These are phyloP conservation scores for Asterella californica DNA, from an alignment of 225 moss, liverwort and hornwort genomes.

Conservation along the genomic window DNA sequence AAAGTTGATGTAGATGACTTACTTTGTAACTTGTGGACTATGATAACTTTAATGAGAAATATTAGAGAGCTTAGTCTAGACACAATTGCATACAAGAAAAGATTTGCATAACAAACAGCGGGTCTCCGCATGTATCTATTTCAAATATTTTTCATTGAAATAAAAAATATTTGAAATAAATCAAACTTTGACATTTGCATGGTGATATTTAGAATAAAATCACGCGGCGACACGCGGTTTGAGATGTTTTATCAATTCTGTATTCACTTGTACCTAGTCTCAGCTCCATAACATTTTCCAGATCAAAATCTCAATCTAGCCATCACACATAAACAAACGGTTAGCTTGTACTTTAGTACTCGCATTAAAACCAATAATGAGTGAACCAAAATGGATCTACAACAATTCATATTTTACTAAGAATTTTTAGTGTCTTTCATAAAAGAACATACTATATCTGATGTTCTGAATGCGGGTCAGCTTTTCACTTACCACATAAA, in stretches of 20 bases:
- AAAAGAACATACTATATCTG: no score
- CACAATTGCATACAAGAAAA: slow-evolving; percentile 23
- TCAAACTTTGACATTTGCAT: background rate
- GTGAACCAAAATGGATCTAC: no score
- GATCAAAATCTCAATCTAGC: background rate
- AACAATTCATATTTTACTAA: no score
- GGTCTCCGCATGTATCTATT: slow-evolving; percentile 32
- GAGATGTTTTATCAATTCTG: slow-evolving; percentile 22
- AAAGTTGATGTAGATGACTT: no score
- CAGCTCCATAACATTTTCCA: slow-evolving; percentile 21
- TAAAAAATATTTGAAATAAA: background rate
- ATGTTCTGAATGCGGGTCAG: no score
- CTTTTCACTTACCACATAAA: no score
- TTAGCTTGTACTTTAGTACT: no score
- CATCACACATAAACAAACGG: no score
- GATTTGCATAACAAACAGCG: slow-evolving; percentile 25
- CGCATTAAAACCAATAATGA: no score
- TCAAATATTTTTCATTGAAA: background rate
- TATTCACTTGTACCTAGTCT: slow-evolving; percentile 28
- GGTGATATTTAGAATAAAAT: slow-evolving; percentile 36
- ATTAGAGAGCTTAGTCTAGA: slow-evolving; percentile 32
- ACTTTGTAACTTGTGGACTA: no score
- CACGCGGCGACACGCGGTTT: slow-evolving; percentile 51
- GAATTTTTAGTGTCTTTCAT: no score
- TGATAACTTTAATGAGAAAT: background rate